These are phyloP conservation scores for Candolleomyces aberdarensis DNA, from an alignment of 768 basidiomycete genomes.

Conservation along the genomic window DNA sequence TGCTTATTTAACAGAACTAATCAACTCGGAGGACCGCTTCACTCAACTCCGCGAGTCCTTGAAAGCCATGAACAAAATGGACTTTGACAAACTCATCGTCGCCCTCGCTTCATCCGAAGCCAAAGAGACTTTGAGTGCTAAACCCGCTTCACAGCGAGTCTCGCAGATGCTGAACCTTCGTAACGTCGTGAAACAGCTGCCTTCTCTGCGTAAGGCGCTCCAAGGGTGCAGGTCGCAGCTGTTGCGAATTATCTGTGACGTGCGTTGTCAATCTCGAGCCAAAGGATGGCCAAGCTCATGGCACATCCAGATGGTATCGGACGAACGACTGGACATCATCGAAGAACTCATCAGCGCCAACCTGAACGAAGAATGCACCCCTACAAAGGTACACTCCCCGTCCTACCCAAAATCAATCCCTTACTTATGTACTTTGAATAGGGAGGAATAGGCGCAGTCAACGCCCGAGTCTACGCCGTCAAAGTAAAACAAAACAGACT, in stretches of 20 bases:
- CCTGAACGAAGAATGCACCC: conserved; percentile 69
- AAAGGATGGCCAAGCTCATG: not conserved
- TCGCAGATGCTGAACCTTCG: conserved; percentile 79
- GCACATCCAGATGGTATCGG: conserved; percentile 60
- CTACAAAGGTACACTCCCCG: conserved; percentile 49
- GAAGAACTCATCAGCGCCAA: conserved; percentile 53
- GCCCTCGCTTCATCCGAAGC: conserved; percentile 65
- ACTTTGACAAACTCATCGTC: conserved; percentile 84
- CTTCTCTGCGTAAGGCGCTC: conserved; percentile 61
- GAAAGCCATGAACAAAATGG: conserved; percentile 71
- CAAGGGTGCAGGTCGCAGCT: conserved; percentile 55
- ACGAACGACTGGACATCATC: conserved; percentile 66
- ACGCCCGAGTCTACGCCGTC: conserved; percentile 86
- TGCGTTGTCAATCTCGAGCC: conserved; percentile 18
- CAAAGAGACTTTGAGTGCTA: conserved; percentile 49
- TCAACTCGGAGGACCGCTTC: conserved; percentile 74
- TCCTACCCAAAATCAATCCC: not conserved
- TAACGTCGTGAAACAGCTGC: conserved; percentile 64
- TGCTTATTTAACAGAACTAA: conserved; percentile 49
- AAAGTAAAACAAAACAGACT: conserved; percentile 77
- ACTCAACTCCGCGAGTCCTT: conserved; percentile 65
- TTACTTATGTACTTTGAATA: conserved; percentile 20
- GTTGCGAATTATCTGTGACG: conserved; percentile 59
- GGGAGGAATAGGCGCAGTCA: conserved; percentile 73
- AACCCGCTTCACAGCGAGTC: conserved; percentile 66